phyloP scores from a whole-genome alignment of 2,329 filamentous ascomycete genomes.

The Colletotrichum limetticola region DNA sequence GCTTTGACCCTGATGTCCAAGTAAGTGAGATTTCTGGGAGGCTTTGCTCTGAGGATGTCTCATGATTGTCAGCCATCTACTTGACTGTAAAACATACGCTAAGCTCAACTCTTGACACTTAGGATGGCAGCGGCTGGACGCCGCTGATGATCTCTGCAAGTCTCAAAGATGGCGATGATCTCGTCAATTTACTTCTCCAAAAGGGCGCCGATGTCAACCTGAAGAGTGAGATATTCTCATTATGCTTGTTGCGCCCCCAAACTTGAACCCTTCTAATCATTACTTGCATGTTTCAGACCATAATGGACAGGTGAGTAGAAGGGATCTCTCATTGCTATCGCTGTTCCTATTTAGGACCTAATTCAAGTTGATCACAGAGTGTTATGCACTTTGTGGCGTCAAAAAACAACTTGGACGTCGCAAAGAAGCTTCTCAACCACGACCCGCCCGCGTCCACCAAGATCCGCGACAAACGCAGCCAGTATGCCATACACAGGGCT shows the following conservation, averaged over 20 bases:
- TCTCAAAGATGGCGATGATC: conserved; percentile 75
- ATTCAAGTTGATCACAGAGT: conserved; percentile 63
- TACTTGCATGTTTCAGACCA: conserved; percentile 58
- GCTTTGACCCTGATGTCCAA: conserved; percentile 86
- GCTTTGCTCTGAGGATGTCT: too few relatives aligned
- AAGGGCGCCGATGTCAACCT: conserved; percentile 79
- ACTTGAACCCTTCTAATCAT: not conserved
- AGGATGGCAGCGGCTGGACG: conserved; percentile 86
- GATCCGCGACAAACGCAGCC: conserved; percentile 86
- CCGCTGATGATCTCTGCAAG: conserved; percentile 85
- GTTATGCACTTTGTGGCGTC: conserved; percentile 92
- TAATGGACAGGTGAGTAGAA: conserved; percentile 66
- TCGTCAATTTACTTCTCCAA: conserved; percentile 74
- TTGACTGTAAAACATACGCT: not conserved
- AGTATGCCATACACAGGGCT: conserved; percentile 90
- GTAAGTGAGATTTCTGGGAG: conserved; percentile 53
- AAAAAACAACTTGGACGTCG: conserved; percentile 86
- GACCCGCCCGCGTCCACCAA: conserved; percentile 79
- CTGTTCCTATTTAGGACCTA: not conserved
- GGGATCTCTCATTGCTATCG: not conserved
- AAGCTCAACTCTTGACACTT: not conserved
- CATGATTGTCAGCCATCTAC: not conserved
- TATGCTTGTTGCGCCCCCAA: not conserved
- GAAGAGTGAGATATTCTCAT: conserved; percentile 65
- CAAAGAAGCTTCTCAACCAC: conserved; percentile 78